Conservation (phyloP, 202 grass and related monocot species). For the Panicum hallii region DNA sequence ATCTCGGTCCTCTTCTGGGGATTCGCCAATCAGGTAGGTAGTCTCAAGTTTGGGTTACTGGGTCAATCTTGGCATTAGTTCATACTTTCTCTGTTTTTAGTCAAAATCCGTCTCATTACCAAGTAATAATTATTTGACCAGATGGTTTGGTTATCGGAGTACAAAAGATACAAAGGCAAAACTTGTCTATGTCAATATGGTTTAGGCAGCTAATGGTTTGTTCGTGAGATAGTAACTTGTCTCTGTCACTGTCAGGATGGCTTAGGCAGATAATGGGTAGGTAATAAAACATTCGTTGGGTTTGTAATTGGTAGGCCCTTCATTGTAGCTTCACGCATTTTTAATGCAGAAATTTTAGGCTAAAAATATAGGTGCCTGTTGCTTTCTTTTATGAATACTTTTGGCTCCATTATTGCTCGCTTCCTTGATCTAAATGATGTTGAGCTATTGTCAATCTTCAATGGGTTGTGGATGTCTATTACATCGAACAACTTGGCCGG, state of each 20-base stretch:
- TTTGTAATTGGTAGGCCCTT: conserved; percentile 25
- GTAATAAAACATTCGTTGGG: neutral
- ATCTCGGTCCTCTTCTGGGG: conserved; percentile 87
- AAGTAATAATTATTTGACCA: neutral
- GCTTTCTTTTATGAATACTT: conserved; percentile 30
- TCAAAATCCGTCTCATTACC: neutral
- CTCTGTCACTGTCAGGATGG: neutral
- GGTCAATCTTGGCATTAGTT: conserved; percentile 14
- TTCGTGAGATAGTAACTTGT: conserved; percentile 22
- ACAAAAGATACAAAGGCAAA: neutral
- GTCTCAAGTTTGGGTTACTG: neutral
- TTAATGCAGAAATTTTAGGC: neutral
- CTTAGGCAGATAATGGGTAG: conserved; percentile 38
- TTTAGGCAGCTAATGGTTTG: conserved; percentile 16
- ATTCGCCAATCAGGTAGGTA: conserved; percentile 71
- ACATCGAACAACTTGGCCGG: conserved; percentile 28
- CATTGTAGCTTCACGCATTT: neutral
- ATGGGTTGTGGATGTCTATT: conserved; percentile 38
- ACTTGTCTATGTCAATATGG: neutral
- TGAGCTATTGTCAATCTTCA: conserved; percentile 40
- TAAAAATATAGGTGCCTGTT: conserved; percentile 32
- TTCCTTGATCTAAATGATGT: conserved; percentile 29
- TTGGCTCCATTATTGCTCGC: conserved; percentile 33
- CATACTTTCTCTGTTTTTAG: neutral
- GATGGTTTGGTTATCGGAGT: neutral